Evolutionary conservation across 805 yeast genomes (phyloP).

Genomic region (Crinitomyces ghanaensis): DNA sequence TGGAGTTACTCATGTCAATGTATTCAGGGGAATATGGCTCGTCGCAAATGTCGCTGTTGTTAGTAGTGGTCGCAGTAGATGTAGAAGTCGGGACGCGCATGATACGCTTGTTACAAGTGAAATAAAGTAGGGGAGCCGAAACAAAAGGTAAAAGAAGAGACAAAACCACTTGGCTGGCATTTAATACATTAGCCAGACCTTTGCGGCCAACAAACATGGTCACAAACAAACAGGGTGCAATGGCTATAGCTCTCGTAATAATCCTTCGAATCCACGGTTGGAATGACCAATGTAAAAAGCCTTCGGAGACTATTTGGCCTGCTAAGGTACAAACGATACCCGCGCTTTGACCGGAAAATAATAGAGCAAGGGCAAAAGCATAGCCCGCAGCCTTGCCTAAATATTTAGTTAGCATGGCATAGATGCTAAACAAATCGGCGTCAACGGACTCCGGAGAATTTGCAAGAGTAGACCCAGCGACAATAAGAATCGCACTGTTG

Average conservation of each 20-base stretch:
- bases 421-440: slow-evolving; percentile 78
- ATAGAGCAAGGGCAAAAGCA: slow-evolving; percentile 70
- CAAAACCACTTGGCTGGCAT: slow-evolving; percentile 73
- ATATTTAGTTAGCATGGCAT: slow-evolving; percentile 45
- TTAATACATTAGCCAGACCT: slow-evolving; percentile 61
- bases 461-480: slow-evolving; percentile 69
- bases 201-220: slow-evolving; percentile 66
- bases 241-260: slow-evolving; percentile 69
- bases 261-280: slow-evolving; percentile 74
- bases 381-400: slow-evolving; percentile 74
- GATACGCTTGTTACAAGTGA: slow-evolving; percentile 56
- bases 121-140: slow-evolving; percentile 76
- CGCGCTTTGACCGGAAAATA: slow-evolving; percentile 81
- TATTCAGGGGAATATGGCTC: slow-evolving; percentile 18
- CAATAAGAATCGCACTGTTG: slow-evolving; percentile 70
- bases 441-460: slow-evolving; percentile 53
- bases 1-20: slow-evolving; percentile 64
- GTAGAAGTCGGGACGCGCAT: slow-evolving; percentile 36
- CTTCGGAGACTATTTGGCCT: slow-evolving; percentile 88
- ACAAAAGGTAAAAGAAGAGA: slow-evolving; percentile 76
- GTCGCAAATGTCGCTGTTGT: slow-evolving; percentile 15
- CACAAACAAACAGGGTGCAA: slow-evolving; percentile 72
- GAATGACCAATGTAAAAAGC: slow-evolving; percentile 72
- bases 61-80: neutral
- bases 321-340: slow-evolving; percentile 90